These are phyloP conservation scores for Podospora appendiculata DNA, from an alignment of 495 filamentous ascomycete species.

Conservation along the genomic window DNA sequence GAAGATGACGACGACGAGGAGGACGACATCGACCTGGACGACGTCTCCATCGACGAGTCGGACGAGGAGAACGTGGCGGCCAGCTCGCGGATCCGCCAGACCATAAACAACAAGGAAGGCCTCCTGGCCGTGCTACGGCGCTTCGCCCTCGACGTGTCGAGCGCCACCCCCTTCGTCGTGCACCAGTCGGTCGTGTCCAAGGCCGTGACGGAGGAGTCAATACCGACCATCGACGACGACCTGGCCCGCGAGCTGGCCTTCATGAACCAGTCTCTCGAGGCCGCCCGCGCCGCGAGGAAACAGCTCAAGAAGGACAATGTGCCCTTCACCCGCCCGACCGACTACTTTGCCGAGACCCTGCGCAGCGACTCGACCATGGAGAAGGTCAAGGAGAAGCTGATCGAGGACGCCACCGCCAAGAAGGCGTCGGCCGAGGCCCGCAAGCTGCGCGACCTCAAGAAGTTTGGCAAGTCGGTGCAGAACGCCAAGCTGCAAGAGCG, in stretches of 20 bases:
- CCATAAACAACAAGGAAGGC: slow-evolving; percentile 92
- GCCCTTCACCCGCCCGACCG: slow-evolving; percentile 77
- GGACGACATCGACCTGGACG: slow-evolving; percentile 75
- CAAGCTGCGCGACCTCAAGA: slow-evolving; percentile 91
- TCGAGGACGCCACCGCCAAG: slow-evolving; percentile 84
- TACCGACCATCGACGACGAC: slow-evolving; percentile 77
- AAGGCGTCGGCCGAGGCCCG: slow-evolving; percentile 88
- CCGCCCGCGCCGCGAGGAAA: slow-evolving; percentile 60
- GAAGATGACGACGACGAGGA: slow-evolving; percentile 61
- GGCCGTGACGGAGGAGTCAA: slow-evolving; percentile 40
- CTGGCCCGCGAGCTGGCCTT: slow-evolving; percentile 83
- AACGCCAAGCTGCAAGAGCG: slow-evolving; percentile 92
- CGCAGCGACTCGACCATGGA: slow-evolving; percentile 98
- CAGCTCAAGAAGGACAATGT: slow-evolving; percentile 74
- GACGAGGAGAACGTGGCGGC: slow-evolving; percentile 67
- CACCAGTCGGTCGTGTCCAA: slow-evolving; percentile 46
- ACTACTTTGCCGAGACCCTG: slow-evolving; percentile 98
- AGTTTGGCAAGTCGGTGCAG: slow-evolving; percentile 98
- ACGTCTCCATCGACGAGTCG: slow-evolving; percentile 57
- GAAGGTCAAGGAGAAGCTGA: slow-evolving; percentile 85
- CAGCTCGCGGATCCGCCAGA: slow-evolving; percentile 82
- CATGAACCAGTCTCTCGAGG: slow-evolving; percentile 82
- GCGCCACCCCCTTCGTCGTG: slow-evolving; percentile 42
- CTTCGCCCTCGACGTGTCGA: slow-evolving; percentile 56
- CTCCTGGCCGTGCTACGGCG: slow-evolving; percentile 69